A percentile compares a stretch with the other conserved stretches of the same genome.
phyloP scores from a whole-genome alignment of 1,284 basidiomycete species.

The Ganoderma sinense region DNA sequence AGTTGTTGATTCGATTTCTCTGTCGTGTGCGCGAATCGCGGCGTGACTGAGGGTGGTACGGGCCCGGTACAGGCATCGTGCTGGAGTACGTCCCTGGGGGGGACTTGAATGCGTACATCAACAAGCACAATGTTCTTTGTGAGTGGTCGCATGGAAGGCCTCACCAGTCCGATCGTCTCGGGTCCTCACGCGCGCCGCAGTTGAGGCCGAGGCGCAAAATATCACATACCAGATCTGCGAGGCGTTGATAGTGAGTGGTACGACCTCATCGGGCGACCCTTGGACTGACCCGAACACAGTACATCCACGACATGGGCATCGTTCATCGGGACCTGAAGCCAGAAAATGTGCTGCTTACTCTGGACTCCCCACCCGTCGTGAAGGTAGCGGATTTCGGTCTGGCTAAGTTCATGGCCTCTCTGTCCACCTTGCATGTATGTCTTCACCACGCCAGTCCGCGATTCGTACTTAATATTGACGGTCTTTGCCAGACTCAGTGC shows the following conservation, averaged over 20 bases:
- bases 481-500: slow-evolving; percentile 74
- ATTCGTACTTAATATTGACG: too few relatives aligned
- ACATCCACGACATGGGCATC: slow-evolving; percentile 74
- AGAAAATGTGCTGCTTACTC: slow-evolving; percentile 78
- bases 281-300: slow-evolving; percentile 41
- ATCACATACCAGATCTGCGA: slow-evolving; percentile 77
- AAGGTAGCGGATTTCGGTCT: slow-evolving; percentile 93
- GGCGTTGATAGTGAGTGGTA: slow-evolving; percentile 52
- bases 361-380: slow-evolving; percentile 62
- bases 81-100: slow-evolving; percentile 86
- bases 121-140: slow-evolving; percentile 44
- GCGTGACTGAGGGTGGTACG: background rate
- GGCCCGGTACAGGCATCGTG: slow-evolving; percentile 63
- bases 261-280: too few relatives aligned
- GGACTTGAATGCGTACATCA: slow-evolving; percentile 85
- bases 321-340: slow-evolving; percentile 54
- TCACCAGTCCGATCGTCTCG: background rate
- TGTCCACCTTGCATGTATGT: slow-evolving; percentile 67
- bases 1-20: background rate
- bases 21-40: background rate
- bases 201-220: slow-evolving; percentile 46
- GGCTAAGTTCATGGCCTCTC: slow-evolving; percentile 81
- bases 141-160: background rate
- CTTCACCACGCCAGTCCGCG: too few relatives aligned
- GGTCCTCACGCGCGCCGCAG: background rate